These are phyloP conservation scores for Sanchytrium tribonematis DNA, from an alignment of 371 early-diverging fungal genomes.

Conservation along the genomic window DNA sequence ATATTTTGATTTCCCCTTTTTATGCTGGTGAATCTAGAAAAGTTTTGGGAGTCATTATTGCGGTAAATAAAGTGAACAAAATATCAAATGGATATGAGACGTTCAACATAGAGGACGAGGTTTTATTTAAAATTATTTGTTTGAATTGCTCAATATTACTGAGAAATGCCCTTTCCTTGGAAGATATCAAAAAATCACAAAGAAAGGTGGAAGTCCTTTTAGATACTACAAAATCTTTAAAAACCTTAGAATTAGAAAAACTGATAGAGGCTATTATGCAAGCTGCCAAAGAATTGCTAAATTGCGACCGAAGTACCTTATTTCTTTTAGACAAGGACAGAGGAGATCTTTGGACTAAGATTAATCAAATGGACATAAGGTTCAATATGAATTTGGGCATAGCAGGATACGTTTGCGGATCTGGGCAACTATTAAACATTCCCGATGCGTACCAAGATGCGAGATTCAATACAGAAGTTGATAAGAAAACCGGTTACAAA, in stretches of 20 bases:
- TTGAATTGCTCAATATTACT: slow-evolving; percentile 12
- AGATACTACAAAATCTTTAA: slow-evolving; percentile 15
- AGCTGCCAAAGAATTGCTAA: slow-evolving; percentile 17
- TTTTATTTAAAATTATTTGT: slow-evolving; percentile 9
- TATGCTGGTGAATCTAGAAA: slow-evolving; percentile 7
- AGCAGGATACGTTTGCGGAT: slow-evolving; percentile 16
- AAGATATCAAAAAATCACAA: slow-evolving; percentile 13
- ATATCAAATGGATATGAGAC: slow-evolving; percentile 2
- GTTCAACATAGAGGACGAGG: slow-evolving; percentile 15
- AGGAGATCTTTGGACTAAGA: slow-evolving; percentile 18
- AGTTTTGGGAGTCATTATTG: slow-evolving; percentile 13
- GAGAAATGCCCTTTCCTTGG: slow-evolving; percentile 12
- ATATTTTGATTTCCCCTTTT: slow-evolving; percentile 12
- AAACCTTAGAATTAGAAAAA: slow-evolving; percentile 12
- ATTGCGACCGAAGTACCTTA: slow-evolving; percentile 18
- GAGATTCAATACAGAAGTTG: slow-evolving; percentile 19
- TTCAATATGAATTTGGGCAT: slow-evolving; percentile 19
- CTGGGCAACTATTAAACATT: slow-evolving; percentile 18
- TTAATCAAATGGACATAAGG: slow-evolving; percentile 17
- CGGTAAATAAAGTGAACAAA: slow-evolving; percentile 13
- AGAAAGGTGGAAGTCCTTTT: slow-evolving; percentile 19
- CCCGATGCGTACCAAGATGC: slow-evolving; percentile 20
- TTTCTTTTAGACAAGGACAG: slow-evolving; percentile 18
- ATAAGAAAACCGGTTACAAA: slow-evolving; percentile 18
- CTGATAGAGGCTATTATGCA: slow-evolving; percentile 18